These are phyloP conservation scores for Xylaria longipes DNA, from an alignment of 495 filamentous ascomycete genomes.

Conservation along the genomic window DNA sequence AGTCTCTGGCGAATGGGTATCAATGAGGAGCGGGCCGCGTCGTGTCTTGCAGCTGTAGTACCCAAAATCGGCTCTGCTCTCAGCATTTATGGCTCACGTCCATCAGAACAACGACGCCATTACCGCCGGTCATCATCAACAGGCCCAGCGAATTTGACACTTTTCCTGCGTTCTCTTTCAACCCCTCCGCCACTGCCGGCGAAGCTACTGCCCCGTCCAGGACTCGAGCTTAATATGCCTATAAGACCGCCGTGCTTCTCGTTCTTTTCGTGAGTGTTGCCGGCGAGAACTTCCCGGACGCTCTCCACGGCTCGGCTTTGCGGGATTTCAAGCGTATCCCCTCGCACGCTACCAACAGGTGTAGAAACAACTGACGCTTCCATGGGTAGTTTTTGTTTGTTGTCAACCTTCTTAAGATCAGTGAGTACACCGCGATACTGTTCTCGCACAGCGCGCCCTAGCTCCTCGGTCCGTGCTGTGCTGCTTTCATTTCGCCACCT, in stretches of 20 bases:
- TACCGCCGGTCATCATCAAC: constrained; percentile 34
- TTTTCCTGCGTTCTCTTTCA: constrained; percentile 59
- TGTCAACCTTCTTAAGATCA: constrained; percentile 32
- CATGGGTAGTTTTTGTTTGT: constrained; percentile 12
- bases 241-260: constrained; percentile 33
- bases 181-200: constrained; percentile 24
- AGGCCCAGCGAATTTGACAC: constrained; percentile 57
- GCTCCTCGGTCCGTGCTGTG: constrained; percentile 47
- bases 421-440: constrained; percentile 42
- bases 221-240: constrained; percentile 53
- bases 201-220: constrained; percentile 36
- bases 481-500: constrained; percentile 59
- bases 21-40: background rate
- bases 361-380: constrained; percentile 21
- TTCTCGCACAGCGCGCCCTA: constrained; percentile 50
- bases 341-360: constrained; percentile 29
- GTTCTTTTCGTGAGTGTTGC: constrained; percentile 18
- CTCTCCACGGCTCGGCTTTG: constrained; percentile 63
- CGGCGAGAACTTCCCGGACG: constrained; percentile 50
- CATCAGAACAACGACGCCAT: constrained; percentile 2
- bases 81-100: background rate
- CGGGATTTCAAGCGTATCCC: constrained; percentile 50
- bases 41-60: background rate
- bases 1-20: background rate
- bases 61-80: background rate